Evolutionary conservation across 352 stramenopile genomes (phyloP).

Genomic region (Phytophthora sojae): DNA sequence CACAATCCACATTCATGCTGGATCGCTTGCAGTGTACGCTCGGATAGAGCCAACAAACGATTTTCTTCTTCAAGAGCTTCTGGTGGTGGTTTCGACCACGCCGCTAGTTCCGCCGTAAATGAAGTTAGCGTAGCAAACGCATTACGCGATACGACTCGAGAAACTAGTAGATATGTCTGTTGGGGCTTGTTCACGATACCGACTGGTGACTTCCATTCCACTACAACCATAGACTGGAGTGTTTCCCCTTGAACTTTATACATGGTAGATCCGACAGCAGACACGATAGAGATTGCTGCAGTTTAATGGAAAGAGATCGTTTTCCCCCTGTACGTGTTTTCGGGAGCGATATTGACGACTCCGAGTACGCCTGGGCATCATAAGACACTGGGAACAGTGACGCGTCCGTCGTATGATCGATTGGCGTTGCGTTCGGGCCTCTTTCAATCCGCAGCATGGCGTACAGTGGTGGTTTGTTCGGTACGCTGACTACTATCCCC

Average conservation of each 20-base stretch:
- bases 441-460: background rate
- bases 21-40: too few relatives aligned
- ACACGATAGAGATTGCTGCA: slow-evolving; percentile 1
- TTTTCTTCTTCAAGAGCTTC: background rate
- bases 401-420: background rate
- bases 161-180: slow-evolving; percentile 4
- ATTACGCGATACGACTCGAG: background rate
- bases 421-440: background rate
- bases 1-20: too few relatives aligned
- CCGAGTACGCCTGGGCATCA: slow-evolving; percentile 5
- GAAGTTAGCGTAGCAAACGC: background rate
- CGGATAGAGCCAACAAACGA: background rate
- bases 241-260: slow-evolving; percentile 13
- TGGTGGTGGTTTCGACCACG: background rate
- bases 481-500: background rate
- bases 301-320: background rate
- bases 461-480: background rate
- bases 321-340: background rate
- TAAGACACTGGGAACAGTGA: slow-evolving; percentile 1
- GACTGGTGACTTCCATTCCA: background rate
- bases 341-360: background rate
- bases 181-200: background rate
- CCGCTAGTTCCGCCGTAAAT: background rate
- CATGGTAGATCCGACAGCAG: slow-evolving; percentile 1
- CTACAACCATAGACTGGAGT: background rate